Percentiles rank a stretch among this genome's conserved stretches.
These are phyloP conservation scores for Puccinia triticina DNA, from an alignment of 1,284 basidiomycete genomes.

Conservation along the genomic window DNA sequence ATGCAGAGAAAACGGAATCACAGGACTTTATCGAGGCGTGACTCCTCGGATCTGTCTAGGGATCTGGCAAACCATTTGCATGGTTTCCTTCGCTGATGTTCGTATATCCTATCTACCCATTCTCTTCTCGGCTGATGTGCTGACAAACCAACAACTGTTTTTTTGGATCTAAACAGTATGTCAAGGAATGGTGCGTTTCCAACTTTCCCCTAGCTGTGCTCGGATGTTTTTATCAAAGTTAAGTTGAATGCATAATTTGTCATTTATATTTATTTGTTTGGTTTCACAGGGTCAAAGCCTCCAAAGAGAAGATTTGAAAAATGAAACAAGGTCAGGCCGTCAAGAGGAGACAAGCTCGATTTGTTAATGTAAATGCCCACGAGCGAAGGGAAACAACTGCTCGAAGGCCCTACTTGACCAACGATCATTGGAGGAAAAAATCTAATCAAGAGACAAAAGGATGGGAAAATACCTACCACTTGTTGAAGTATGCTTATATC, in stretches of 20 bases:
- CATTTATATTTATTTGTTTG: not conserved
- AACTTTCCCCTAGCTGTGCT: not conserved
- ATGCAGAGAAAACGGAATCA: conserved; percentile 96
- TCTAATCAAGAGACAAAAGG: not conserved
- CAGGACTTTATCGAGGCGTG: conserved; percentile 95
- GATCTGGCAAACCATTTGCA: conserved; percentile 79
- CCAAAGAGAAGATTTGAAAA: conserved; percentile 15
- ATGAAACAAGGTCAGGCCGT: not conserved
- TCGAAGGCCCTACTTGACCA: not conserved
- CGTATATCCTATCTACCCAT: not conserved
- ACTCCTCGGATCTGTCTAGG: conserved; percentile 94
- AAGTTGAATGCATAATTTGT: not conserved
- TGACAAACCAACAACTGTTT: not conserved
- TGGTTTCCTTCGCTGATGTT: conserved; percentile 52
- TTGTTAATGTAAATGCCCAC: not conserved
- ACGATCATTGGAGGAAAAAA: not conserved
- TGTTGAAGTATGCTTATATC: too few relatives aligned
- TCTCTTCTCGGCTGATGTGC: not conserved
- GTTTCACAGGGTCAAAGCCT: conserved; percentile 25
- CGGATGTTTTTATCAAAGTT: not conserved
- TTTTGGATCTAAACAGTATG: conserved; percentile 22
- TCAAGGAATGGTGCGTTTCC: conserved; percentile 34
- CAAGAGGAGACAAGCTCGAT: not conserved
- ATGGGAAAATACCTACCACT: too few relatives aligned
- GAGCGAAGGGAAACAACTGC: not conserved